Conservation (phyloP, 23 red algal species). For the Gracilaria domingensis region DNA sequence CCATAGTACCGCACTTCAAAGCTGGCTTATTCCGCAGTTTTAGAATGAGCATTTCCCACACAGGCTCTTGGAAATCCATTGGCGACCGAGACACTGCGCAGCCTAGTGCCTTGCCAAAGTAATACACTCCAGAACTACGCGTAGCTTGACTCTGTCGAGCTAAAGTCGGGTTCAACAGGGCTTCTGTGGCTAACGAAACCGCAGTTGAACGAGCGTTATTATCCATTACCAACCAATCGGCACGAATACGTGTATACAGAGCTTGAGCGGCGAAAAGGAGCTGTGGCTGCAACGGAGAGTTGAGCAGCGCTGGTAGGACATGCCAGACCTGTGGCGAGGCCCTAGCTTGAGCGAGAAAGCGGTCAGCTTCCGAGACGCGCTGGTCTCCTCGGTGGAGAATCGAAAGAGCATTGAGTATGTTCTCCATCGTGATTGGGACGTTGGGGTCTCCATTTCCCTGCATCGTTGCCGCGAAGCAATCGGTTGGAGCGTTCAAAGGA, state of each 20-base stretch:
- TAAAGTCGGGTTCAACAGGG: slow-evolving; percentile 13
- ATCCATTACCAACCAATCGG: slow-evolving; percentile 33
- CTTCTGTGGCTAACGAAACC: slow-evolving; percentile 6
- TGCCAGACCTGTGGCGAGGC: slow-evolving; percentile 24
- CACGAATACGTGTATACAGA: slow-evolving; percentile 12
- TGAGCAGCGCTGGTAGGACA: slow-evolving; percentile 1
- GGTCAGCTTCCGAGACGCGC: slow-evolving; percentile 29
- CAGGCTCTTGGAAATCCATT: slow-evolving; percentile 15
- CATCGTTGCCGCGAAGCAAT: background rate
- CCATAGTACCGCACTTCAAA: slow-evolving; percentile 30
- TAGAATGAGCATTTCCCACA: slow-evolving; percentile 28
- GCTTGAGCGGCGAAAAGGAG: slow-evolving; percentile 29
- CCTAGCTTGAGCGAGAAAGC: background rate
- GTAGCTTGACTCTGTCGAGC: slow-evolving; percentile 12
- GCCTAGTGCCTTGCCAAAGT: slow-evolving; percentile 29
- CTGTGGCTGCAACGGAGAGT: slow-evolving; percentile 3
- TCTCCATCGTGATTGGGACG: slow-evolving; percentile 11
- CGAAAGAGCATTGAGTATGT: slow-evolving; percentile 20
- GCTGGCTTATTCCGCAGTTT: slow-evolving; percentile 11
- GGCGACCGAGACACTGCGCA: background rate
- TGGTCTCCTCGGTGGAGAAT: slow-evolving; percentile 36
- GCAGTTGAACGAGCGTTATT: background rate
- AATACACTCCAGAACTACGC: slow-evolving; percentile 25
- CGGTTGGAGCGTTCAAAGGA: background rate
- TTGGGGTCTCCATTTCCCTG: background rate